Conservation (phyloP, 768 basidiomycete genomes). For the Russula olivacea region DNA sequence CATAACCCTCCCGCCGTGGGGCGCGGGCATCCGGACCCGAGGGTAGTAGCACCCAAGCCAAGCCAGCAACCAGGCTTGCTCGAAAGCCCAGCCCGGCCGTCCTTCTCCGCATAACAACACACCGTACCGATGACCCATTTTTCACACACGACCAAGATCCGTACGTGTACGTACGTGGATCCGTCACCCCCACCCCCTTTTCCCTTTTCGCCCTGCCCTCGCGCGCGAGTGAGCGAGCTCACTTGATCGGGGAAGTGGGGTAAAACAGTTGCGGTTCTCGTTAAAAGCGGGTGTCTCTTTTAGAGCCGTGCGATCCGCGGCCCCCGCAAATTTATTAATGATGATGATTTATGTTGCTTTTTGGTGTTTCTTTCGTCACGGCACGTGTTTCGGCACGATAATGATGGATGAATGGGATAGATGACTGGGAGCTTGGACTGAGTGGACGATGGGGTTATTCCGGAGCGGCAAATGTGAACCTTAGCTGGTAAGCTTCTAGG, state of each 20-base stretch:
- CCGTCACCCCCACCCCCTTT: not conserved
- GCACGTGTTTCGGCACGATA: not conserved
- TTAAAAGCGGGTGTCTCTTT: too few relatives aligned
- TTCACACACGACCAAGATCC: not conserved
- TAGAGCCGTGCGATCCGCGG: conserved; percentile 16
- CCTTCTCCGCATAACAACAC: not conserved
- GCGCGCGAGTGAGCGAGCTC: not conserved
- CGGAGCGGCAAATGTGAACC: too few relatives aligned
- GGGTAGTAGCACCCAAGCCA: too few relatives aligned
- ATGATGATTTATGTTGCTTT: not conserved
- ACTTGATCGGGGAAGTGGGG: not conserved
- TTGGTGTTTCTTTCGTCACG: not conserved
- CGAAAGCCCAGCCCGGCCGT: not conserved
- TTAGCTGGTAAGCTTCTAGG: not conserved
- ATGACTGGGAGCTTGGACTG: not conserved
- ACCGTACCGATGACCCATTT: too few relatives aligned
- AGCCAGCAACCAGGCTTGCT: not conserved
- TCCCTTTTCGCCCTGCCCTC: not conserved
- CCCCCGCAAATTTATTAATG: not conserved
- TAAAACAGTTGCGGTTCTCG: not conserved
- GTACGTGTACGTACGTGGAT: too few relatives aligned
- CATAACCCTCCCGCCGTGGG: not conserved
- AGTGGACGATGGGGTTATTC: not conserved
- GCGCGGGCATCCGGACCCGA: not conserved
- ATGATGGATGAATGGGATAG: not conserved